Base-by-base conservation (phyloP, 257 asterid species). In the Lithospermum erythrorhizon region DNA sequence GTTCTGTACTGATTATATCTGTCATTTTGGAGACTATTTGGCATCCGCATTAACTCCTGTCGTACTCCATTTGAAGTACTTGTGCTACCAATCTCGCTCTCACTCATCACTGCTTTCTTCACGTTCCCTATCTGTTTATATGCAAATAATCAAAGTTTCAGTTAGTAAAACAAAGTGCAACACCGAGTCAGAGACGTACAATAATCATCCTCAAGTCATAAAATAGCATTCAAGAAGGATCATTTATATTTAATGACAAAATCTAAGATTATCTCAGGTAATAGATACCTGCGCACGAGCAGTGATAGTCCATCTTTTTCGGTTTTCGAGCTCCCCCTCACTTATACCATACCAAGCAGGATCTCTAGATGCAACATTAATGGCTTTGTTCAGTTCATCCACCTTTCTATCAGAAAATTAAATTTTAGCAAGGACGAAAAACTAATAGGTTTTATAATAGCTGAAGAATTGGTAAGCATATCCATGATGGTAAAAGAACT, bases 351-450 rank as follows among this genome's bases (percentile, higher is more conserved):
- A 93, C 72, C 70, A 67, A 63, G 91, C 56, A 68, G 97, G 99
- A 76, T 93, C 87, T 71, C 84, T 86, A 56, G 95, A 79, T 24
- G 97, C 99, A 61, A 93, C 95, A 30, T 85, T 56, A 72, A 93
- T 86, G 64, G 97, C 76, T 73, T 89, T 93, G 80, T 82, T 95
- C 96, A 93, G 73, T 68, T 89, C 97, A 86, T 89, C 97, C 70
- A 93, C 96, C 99, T 93, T 82, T 68, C 86, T 69, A 78, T 70
- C 79, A 82, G 70, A 71, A 77, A 83, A 68, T 70, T 49, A 70
- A 52, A 64, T 56, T 61, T 74, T 82, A 37, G 29, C 60, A 32
- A 57, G 51, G 67, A 71, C 62, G 45, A 45, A 53, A 53, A 30
- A 21, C 25, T 0, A 9, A 37, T 57, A 64, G 66, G 71, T 47